phyloP scores from a whole-genome alignment of 1,139 yeast genomes.

The Pneumocystis murina region DNA sequence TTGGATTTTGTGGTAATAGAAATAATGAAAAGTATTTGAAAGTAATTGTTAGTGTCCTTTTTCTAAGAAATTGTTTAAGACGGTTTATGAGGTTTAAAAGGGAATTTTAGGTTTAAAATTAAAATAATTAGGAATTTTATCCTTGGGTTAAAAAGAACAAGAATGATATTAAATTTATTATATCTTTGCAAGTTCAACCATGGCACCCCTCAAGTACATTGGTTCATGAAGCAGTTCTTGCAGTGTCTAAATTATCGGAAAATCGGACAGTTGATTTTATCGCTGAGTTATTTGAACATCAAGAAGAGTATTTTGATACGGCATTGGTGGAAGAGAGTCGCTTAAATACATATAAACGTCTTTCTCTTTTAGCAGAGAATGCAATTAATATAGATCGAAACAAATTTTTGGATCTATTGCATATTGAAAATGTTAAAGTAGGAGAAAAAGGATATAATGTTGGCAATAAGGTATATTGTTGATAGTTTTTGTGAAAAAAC shows the following conservation, averaged over 20 bases:
- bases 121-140: slow-evolving; percentile 30
- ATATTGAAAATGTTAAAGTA: slow-evolving; percentile 16
- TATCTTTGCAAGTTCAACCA: slow-evolving; percentile 62
- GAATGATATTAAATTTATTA: slow-evolving; percentile 28
- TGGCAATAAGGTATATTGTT: slow-evolving; percentile 34
- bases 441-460: slow-evolving; percentile 28
- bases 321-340: slow-evolving; percentile 42
- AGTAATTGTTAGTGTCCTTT: slow-evolving; percentile 43
- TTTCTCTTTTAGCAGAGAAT: slow-evolving; percentile 38
- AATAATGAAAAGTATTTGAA: not conserved
- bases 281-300: slow-evolving; percentile 33
- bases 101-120: slow-evolving; percentile 32
- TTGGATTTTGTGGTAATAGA: not conserved
- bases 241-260: slow-evolving; percentile 46
- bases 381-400: slow-evolving; percentile 23
- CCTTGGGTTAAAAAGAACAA: slow-evolving; percentile 16
- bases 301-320: slow-evolving; percentile 17
- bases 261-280: slow-evolving; percentile 51
- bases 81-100: slow-evolving; percentile 38
- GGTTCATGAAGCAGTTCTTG: slow-evolving; percentile 59
- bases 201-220: slow-evolving; percentile 69
- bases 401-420: slow-evolving; percentile 21
- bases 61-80: slow-evolving; percentile 47
- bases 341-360: slow-evolving; percentile 39
- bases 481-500: not conserved